phyloP scores from a whole-genome alignment of 2,329 filamentous ascomycete species.

The Coniochaeta sp. region DNA sequence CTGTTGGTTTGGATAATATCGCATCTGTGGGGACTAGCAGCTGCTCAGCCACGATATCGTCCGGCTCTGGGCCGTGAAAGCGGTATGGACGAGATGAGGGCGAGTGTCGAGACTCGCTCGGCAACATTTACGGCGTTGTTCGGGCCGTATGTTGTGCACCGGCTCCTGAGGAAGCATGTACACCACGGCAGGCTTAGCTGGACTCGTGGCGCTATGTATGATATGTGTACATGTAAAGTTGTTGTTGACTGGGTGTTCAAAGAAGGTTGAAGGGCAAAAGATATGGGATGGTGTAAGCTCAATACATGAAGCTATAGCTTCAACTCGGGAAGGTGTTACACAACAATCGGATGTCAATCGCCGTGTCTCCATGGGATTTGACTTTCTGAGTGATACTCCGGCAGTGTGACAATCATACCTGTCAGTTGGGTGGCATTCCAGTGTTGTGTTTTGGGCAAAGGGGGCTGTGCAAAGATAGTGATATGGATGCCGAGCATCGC shows the following conservation, averaged over 20 bases:
- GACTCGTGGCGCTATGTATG: too few relatives aligned
- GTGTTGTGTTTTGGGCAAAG: not conserved
- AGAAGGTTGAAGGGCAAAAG: not conserved
- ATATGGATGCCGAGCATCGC: too few relatives aligned
- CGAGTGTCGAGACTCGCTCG: too few relatives aligned
- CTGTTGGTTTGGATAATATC: not conserved
- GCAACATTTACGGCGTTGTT: not conserved
- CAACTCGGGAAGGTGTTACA: not conserved
- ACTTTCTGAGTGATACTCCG: not conserved
- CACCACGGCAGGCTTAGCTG: too few relatives aligned
- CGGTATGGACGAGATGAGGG: not conserved
- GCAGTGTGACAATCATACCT: not conserved
- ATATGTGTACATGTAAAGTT: not conserved
- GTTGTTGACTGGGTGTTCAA: not conserved
- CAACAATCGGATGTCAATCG: too few relatives aligned
- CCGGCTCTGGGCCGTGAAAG: not conserved
- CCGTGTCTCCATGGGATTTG: too few relatives aligned
- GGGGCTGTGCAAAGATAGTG: not conserved
- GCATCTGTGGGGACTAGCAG: not conserved
- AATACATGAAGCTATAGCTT: not conserved
- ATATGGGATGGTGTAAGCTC: slow-evolving; percentile 1
- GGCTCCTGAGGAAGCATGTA: not conserved
- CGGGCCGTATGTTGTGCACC: not conserved
- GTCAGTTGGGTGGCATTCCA: not conserved
- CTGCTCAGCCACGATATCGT: not conserved